Percentiles rank a stretch among this genome's conserved stretches.
Evolutionary conservation across 306 rosid species (phyloP).

Genomic region (Medicago lupulina): DNA sequence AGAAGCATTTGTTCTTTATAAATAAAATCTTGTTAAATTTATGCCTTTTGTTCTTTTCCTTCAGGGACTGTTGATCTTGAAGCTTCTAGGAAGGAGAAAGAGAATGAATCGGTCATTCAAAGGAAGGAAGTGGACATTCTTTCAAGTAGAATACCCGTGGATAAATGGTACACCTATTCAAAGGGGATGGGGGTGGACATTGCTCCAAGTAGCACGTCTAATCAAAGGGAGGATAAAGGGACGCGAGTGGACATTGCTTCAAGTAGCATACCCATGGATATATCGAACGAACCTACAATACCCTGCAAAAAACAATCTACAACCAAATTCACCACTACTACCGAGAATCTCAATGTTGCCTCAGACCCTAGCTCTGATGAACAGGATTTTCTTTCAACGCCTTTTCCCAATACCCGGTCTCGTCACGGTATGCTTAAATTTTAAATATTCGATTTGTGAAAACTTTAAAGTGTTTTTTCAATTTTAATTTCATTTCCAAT

Average conservation of each 20-base stretch:
- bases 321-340: too few relatives aligned
- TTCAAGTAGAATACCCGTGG: too few relatives aligned
- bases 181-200: background rate
- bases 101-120: too few relatives aligned
- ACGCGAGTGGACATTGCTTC: background rate
- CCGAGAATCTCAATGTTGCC: too few relatives aligned
- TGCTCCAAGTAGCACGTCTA: constrained; percentile 47
- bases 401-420: background rate
- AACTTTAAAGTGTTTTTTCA: too few relatives aligned
- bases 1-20: background rate
- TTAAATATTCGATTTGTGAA: too few relatives aligned
- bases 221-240: constrained; percentile 35
- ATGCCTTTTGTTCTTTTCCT: background rate
- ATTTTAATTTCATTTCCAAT: too few relatives aligned
- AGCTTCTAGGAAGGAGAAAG: constrained; percentile 40
- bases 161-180: too few relatives aligned
- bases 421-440: background rate
- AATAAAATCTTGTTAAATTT: background rate
- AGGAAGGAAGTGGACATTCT: too few relatives aligned
- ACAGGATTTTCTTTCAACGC: background rate
- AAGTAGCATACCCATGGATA: too few relatives aligned
- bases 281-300: too few relatives aligned
- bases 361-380: background rate
- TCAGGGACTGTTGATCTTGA: constrained; percentile 47
- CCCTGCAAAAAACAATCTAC: too few relatives aligned